Percentiles rank a stretch among this genome's conserved stretches.
Evolutionary conservation across 2,329 filamentous ascomycete species (phyloP).

Genomic region (Fusarium bactridioides): DNA sequence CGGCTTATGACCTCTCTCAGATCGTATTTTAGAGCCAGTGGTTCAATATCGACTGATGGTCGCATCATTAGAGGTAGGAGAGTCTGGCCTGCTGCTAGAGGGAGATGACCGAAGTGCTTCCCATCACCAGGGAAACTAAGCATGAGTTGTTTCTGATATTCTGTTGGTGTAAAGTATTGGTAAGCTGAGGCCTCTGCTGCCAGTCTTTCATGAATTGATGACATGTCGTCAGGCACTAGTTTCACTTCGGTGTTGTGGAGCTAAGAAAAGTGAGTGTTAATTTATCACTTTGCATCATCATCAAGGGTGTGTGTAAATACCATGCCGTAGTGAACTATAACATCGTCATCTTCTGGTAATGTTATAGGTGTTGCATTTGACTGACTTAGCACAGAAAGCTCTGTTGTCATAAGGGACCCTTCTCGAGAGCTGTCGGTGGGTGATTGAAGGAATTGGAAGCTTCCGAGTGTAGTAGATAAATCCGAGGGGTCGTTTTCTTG

Average conservation of each 20-base stretch:
- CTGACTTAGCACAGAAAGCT: background rate
- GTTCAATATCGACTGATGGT: background rate
- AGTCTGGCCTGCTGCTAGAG: background rate
- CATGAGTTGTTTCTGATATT: slow-evolving; percentile 3
- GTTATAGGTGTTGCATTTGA: background rate
- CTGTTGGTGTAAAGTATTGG: background rate
- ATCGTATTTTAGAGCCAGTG: background rate
- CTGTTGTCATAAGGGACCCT: background rate
- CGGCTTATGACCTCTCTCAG: background rate
- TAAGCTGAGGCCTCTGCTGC: background rate
- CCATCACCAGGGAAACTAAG: background rate
- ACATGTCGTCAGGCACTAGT: background rate
- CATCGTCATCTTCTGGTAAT: background rate
- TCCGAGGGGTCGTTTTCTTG: too few species aligned
- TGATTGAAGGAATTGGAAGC: background rate
- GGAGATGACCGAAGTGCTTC: background rate
- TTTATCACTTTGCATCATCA: background rate
- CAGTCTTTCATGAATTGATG: background rate
- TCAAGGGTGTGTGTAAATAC: background rate
- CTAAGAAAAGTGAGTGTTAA: background rate
- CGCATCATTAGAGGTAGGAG: background rate
- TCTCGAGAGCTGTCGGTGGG: background rate
- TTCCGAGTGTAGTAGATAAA: background rate
- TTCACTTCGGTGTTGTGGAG: slow-evolving; percentile 16
- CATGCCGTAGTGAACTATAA: background rate